Evolutionary conservation across 495 filamentous ascomycete species (phyloP), one percentile per base, ranked within the genome.

Genomic region (Halenospora varia): DNA sequence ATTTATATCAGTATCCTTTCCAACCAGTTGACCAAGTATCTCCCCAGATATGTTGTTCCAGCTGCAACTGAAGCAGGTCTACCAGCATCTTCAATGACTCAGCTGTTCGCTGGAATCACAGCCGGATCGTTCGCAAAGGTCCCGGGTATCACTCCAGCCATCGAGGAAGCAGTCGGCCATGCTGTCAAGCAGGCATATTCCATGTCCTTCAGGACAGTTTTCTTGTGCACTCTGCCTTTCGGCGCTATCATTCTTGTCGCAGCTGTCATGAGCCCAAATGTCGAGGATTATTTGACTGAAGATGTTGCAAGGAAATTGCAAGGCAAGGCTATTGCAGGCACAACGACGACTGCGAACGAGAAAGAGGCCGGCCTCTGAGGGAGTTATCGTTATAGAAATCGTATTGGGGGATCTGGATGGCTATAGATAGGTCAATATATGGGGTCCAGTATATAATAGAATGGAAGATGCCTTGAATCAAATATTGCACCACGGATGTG

Each of bases 1-100:
- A 73, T 82, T 57, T 80, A 79, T 62, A 71, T 73, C 59, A 71
- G 71, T 22, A 75, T 81, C 48, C 68, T 78, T 10, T 64, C 61
- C 11, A 78, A 75, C 65, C 72, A 73, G 24, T 60, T 77, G 15
- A 60, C 67, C 35, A 49, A 48, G 6, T 71, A 70, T 47, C 55
- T 77, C 0, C 74, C 75, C n/a, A 44, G 61, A 2, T 71, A 72
- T 52, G 42, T 46, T 17, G n/a, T 46, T 46, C 42, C 42, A 4
- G 42, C 42, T 9, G 42, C 42, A 8, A 46, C n/a, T 4, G 42
- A 20, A 8, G 70, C 73, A 9, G 75, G 75, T 17, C 66, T 77
- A 1, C 71, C 74, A 9, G 47, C 57, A 8, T 59, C 64, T 24
- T 71, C 70, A 6, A 39, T 77, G 13, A 49, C 64, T 6, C 62